Conservation (phyloP, 768 basidiomycete genomes). For the Ramaria sp. region DNA sequence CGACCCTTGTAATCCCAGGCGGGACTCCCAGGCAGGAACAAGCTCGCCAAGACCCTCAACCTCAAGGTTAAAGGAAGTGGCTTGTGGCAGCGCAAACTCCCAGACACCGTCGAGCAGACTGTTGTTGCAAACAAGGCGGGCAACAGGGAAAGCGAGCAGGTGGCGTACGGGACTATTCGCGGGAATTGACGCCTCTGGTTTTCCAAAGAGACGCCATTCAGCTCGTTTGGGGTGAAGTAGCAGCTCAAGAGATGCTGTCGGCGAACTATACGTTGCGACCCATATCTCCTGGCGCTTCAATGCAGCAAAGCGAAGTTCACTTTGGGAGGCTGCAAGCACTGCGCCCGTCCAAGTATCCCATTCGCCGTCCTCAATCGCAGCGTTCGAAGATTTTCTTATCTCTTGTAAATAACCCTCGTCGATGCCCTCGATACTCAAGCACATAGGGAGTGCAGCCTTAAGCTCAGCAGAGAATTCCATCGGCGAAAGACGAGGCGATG, state of each 20-base stretch:
- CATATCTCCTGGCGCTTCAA: conserved; percentile 84
- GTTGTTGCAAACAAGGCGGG: conserved; percentile 48
- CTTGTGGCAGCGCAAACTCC: conserved; percentile 69
- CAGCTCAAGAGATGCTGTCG: conserved; percentile 62
- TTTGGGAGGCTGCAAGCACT: conserved; percentile 44
- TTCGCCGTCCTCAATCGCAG: conserved; percentile 38
- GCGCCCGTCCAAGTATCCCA: conserved; percentile 67
- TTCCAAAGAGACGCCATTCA: conserved; percentile 81
- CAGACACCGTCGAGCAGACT: conserved; percentile 55
- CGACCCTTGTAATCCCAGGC: conserved; percentile 59
- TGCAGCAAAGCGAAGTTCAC: conserved; percentile 73
- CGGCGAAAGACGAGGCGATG: conserved; percentile 56
- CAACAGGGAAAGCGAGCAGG: conserved; percentile 65
- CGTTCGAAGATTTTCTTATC: conserved; percentile 30
- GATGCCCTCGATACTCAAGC: conserved; percentile 46
- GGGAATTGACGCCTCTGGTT: conserved; percentile 54
- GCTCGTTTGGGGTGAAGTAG: conserved; percentile 61
- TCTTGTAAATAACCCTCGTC: conserved; percentile 40
- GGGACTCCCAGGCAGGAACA: conserved; percentile 78
- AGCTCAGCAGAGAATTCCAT: conserved; percentile 64
- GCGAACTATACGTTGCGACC: conserved; percentile 69
- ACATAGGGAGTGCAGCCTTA: conserved; percentile 82
- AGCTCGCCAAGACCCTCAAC: conserved; percentile 56
- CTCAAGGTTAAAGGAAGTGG: conserved; percentile 43
- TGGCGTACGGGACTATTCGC: conserved; percentile 74